These are phyloP conservation scores for Guadua angustifolia DNA, from an alignment of 176 grass and related monocot genomes.

Conservation along the genomic window DNA sequence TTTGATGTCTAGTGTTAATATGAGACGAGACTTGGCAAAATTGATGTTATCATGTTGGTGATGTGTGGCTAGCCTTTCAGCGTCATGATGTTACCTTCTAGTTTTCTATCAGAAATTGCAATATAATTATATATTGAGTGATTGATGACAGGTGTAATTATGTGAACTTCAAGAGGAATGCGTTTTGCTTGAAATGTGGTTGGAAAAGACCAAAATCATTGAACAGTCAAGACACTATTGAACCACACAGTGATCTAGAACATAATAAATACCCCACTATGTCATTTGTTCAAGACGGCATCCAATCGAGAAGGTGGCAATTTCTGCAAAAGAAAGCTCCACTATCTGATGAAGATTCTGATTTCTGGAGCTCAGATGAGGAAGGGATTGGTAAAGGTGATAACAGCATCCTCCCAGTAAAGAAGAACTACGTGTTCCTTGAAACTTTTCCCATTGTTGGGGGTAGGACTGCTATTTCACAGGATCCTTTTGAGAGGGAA, in stretches of 20 bases:
- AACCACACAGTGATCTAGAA: slow-evolving; percentile 39
- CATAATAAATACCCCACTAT: slow-evolving; percentile 45
- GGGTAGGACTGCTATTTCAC: slow-evolving; percentile 59
- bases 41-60: not conserved
- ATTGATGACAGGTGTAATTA: slow-evolving; percentile 81
- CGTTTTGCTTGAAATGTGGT: slow-evolving; percentile 71
- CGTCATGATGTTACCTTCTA: slow-evolving; percentile 10
- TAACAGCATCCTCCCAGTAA: not conserved
- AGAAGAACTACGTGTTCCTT: slow-evolving; percentile 44
- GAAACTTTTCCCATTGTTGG: slow-evolving; percentile 79
- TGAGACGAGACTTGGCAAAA: not conserved
- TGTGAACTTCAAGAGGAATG: slow-evolving; percentile 89
- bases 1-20: slow-evolving; percentile 12
- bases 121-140: slow-evolving; percentile 23
- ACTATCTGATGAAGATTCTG: slow-evolving; percentile 51
- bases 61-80: not conserved
- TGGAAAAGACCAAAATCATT: slow-evolving; percentile 91
- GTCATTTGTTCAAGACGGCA: slow-evolving; percentile 75
- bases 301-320: slow-evolving; percentile 26
- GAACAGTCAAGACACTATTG: slow-evolving; percentile 55
- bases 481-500: slow-evolving; percentile 58
- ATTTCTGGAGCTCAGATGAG: slow-evolving; percentile 59
- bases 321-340: slow-evolving; percentile 38
- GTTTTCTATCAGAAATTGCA: slow-evolving; percentile 22
- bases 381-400: slow-evolving; percentile 12